A percentile compares a stretch with the other conserved stretches of the same genome.
Evolutionary conservation across 2,329 filamentous ascomycete species (phyloP).

Genomic region (Ascomycota sp.): DNA sequence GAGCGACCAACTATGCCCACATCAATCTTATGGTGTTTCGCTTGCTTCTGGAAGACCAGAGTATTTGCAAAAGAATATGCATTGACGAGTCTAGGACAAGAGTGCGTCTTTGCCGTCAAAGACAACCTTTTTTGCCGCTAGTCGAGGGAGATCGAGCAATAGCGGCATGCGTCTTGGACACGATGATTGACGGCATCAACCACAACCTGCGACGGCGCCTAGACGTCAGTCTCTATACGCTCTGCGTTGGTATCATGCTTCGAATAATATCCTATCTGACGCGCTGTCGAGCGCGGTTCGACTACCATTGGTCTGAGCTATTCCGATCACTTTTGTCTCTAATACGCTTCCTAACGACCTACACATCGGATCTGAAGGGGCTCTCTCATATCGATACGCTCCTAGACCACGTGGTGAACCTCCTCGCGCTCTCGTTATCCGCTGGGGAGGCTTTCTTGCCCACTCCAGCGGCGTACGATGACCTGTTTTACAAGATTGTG

Average conservation of each 20-base stretch:
- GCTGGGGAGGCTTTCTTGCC: constrained; percentile 82
- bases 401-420: constrained; percentile 57
- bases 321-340: constrained; percentile 80
- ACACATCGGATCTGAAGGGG: constrained; percentile 54
- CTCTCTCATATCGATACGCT: constrained; percentile 51
- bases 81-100: constrained; percentile 52
- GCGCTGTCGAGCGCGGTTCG: constrained; percentile 57
- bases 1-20: constrained; percentile 66
- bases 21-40: constrained; percentile 71
- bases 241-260: constrained; percentile 63
- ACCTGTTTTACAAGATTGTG: constrained; percentile 95
- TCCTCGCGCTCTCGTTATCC: constrained; percentile 68
- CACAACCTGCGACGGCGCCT: constrained; percentile 78
- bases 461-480: constrained; percentile 72
- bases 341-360: constrained; percentile 76
- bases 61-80: constrained; percentile 66
- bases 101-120: constrained; percentile 74
- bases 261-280: constrained; percentile 71
- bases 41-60: constrained; percentile 67
- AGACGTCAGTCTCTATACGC: constrained; percentile 66
- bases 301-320: constrained; percentile 88
- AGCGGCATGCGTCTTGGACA: constrained; percentile 60
- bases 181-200: constrained; percentile 76
- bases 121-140: constrained; percentile 65
- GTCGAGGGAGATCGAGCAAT: constrained; percentile 53